Evolutionary conservation across 768 basidiomycete genomes (phyloP).

Genomic region (Rhodotorula taiwanensis): DNA sequence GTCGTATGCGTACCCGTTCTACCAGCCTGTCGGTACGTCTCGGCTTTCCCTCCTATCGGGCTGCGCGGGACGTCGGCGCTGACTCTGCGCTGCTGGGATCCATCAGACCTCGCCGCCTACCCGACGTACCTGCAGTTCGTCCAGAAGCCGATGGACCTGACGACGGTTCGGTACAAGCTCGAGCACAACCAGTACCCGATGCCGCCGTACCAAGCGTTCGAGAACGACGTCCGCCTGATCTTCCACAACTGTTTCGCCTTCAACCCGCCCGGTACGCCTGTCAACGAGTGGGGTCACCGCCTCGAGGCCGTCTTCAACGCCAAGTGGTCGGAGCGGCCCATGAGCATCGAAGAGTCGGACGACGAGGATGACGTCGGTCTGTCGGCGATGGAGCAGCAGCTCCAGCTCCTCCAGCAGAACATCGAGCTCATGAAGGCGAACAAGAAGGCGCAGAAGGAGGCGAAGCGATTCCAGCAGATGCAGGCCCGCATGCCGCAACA

Average conservation of each 20-base stretch:
- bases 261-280: slow-evolving; percentile 80
- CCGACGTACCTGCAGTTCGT: slow-evolving; percentile 79
- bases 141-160: slow-evolving; percentile 92
- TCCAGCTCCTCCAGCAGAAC: slow-evolving; percentile 66
- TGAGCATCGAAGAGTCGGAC: slow-evolving; percentile 17
- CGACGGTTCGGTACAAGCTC: slow-evolving; percentile 78
- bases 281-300: slow-evolving; percentile 76
- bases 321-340: slow-evolving; percentile 74
- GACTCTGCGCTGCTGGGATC: too few relatives aligned
- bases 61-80: too few relatives aligned
- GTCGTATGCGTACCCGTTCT: slow-evolving; percentile 69
- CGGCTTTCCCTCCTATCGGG: too few relatives aligned
- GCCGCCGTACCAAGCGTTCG: slow-evolving; percentile 66
- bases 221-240: slow-evolving; percentile 88
- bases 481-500: slow-evolving; percentile 13
- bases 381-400: slow-evolving; percentile 69
- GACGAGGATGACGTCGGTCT: slow-evolving; percentile 49
- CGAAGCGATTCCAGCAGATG: slow-evolving; percentile 44
- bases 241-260: slow-evolving; percentile 87
- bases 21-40: slow-evolving; percentile 85
- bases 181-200: slow-evolving; percentile 61
- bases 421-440: slow-evolving; percentile 57
- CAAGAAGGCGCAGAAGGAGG: slow-evolving; percentile 68
- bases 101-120: slow-evolving; percentile 66
- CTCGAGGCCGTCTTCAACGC: slow-evolving; percentile 84